phyloP scores from a whole-genome alignment of 768 basidiomycete genomes.

The Obba rivulosa region DNA sequence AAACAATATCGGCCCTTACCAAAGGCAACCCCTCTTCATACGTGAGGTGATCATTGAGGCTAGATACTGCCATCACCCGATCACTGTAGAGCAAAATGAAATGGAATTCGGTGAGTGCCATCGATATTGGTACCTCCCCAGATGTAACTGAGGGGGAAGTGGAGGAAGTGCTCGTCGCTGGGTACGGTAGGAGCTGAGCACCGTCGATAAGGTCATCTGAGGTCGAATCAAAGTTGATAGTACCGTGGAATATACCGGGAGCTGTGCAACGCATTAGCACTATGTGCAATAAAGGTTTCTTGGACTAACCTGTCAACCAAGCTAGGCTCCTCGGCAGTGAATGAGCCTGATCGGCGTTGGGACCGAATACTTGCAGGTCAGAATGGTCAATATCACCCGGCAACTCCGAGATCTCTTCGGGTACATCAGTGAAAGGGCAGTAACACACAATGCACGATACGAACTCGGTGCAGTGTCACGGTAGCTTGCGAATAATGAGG shows the following conservation, averaged over 20 bases:
- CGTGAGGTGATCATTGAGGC: constrained; percentile 71
- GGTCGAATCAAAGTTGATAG: constrained; percentile 61
- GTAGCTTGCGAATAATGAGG: constrained; percentile 66
- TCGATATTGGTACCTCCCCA: constrained; percentile 58
- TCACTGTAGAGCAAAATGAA: constrained; percentile 82
- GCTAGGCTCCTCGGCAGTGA: constrained; percentile 73
- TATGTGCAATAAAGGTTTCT: not conserved
- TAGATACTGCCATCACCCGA: constrained; percentile 70
- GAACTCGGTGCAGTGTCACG: constrained; percentile 77
- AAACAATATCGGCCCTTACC: constrained; percentile 37
- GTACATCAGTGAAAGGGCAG: constrained; percentile 3
- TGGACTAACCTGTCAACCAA: constrained; percentile 80
- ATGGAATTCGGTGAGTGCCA: constrained; percentile 88
- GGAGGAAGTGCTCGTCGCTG: constrained; percentile 31
- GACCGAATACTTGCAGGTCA: constrained; percentile 76
- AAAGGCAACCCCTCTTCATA: constrained; percentile 83
- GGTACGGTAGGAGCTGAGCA: constrained; percentile 77
- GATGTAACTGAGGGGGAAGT: constrained; percentile 24
- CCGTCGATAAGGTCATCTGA: constrained; percentile 74
- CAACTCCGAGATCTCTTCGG: constrained; percentile 82
- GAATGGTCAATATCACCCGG: constrained; percentile 74
- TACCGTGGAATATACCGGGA: constrained; percentile 85
- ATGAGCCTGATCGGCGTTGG: constrained; percentile 61
- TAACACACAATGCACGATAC: constrained; percentile 21
- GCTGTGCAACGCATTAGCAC: constrained; percentile 35